Conservation (phyloP, 2,329 filamentous ascomycete genomes). For the Talaromyces sp. region DNA sequence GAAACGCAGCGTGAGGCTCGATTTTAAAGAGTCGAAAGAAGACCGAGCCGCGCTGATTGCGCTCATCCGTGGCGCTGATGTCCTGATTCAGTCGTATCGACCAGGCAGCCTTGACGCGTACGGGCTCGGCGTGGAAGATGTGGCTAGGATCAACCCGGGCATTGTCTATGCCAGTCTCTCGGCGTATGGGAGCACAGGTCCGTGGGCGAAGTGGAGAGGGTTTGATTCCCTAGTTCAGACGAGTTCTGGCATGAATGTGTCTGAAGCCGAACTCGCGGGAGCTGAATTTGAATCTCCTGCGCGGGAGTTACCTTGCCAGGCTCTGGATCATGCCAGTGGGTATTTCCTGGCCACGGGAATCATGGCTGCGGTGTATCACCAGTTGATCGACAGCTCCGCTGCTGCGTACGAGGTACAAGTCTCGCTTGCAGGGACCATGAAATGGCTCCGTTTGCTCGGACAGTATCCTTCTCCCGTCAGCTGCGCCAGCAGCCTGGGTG, state of each 20-base stretch:
- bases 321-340: constrained; percentile 53
- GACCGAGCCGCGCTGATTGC: constrained; percentile 22
- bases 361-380: constrained; percentile 45
- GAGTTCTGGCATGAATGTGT: constrained; percentile 52
- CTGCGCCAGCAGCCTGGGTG: not conserved
- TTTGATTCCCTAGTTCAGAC: constrained; percentile 57
- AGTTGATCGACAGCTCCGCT: not conserved
- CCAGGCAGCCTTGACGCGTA: constrained; percentile 44
- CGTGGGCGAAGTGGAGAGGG: constrained; percentile 45
- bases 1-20: constrained; percentile 33
- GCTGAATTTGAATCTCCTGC: constrained; percentile 25
- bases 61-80: constrained; percentile 35
- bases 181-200: constrained; percentile 48
- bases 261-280: constrained; percentile 46
- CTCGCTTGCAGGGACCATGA: not conserved
- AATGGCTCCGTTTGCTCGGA: not conserved
- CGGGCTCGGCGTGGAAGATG: constrained; percentile 37
- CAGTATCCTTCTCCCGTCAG: not conserved
- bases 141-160: constrained; percentile 38
- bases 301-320: constrained; percentile 49
- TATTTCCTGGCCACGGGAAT: constrained; percentile 54
- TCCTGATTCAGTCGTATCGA: constrained; percentile 46
- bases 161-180: constrained; percentile 51
- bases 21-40: constrained; percentile 25
- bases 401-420: not conserved